Base-by-base conservation (phyloP, 208 protist species). In the Crithidia thermophila region DNA sequence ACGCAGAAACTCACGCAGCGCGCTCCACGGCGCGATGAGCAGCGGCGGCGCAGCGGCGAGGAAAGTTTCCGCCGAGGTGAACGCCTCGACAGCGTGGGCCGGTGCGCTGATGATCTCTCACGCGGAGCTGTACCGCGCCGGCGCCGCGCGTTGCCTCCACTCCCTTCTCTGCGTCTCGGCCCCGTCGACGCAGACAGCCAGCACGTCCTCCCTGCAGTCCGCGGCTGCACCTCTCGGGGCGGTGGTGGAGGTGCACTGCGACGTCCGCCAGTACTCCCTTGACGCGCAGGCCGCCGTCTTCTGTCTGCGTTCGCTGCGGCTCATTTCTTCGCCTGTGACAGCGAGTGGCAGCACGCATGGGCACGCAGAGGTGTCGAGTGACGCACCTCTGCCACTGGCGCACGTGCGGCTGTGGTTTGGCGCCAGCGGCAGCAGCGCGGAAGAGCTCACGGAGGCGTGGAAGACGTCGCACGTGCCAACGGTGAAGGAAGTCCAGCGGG, bases 371-470 rank as follows among this genome's bases (percentile, higher is more conserved):
- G 33, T 33, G 7, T 23, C 31, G n/a, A n/a, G n/a, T 7, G 37
- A 10, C 14, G 36, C 20, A 14, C 39, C 37, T 13, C 28, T 40
- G 4, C 13, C 59, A 28, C 52, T 40, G 28, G 58, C 60, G 16
- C 50, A 67, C 39, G 67, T 69, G 37, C 67, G 63, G 50, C 20
- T 80, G n/a, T 80, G 75, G 75, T 80, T 80, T 43, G 60, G 53
- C 36, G 65, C 64, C 14, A 72, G 75, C 33, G 61, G 61, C 47
- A 57, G 53, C 51, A 64, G 37, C 40, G 34, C 52, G 4, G 47
- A 67, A 18, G 62, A 57, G 13, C 36, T 75, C 37, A 45, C 21
- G 28, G 21, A 23, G 11, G 49, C 63, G 13, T 79, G 74, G 74
- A 47, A 43, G 37, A 7, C 28, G 33, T 18, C 36, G n/a, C 21